Evolutionary conservation across 192 early-diverging fungal genomes (phyloP), one percentile per base, ranked within the genome.

Genomic region (Jimgerdemannia lactiflua): DNA sequence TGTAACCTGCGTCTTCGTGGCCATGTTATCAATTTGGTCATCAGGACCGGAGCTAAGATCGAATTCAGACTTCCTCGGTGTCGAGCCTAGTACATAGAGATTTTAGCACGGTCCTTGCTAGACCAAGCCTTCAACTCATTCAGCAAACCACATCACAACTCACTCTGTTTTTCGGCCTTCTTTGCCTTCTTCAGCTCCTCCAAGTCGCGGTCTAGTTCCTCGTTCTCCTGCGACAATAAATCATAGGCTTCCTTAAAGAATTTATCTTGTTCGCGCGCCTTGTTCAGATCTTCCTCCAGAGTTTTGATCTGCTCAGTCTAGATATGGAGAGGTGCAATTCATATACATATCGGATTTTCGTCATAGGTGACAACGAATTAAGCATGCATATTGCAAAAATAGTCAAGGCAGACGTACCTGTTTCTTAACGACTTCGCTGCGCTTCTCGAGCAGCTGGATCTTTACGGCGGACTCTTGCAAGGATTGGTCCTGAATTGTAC

Each of bases 391-490:
- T 39, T 65, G 54, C 54, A 64, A 69, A 76, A 73, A 71, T 40
- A 87, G 29, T 29, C 81, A 29, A 29, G 29, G 14, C 49, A 14
- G 14, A 59, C 49, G 49, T 59, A 59, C 49, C 67, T 94, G 89
- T 71, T 93, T 89, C 49, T 87, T 89, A 70, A 88, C 84, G n/a
- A 80, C 65, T 49, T 92, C 93, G 67, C 88, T 87, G 40, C 93
- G 89, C 79, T 91, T 94, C 80, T 94, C 94, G n/a, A 95, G 88
- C 70, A 95, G 78, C 65, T 94, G 92, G 4, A 95, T 88, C 78
- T 92, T 92, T 69, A 96, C 88, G 42, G 78, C 74, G 17, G 78
- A 80, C 80, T 98, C 95, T 78, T 94, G 92, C 44, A 95, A 74
- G 10, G 83, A 70, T 86, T 96, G 89, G 72, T 98, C 95, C 86